Evolutionary conservation across 495 filamentous ascomycete species (phyloP).

Genomic region (Lepidopterella palustris): DNA sequence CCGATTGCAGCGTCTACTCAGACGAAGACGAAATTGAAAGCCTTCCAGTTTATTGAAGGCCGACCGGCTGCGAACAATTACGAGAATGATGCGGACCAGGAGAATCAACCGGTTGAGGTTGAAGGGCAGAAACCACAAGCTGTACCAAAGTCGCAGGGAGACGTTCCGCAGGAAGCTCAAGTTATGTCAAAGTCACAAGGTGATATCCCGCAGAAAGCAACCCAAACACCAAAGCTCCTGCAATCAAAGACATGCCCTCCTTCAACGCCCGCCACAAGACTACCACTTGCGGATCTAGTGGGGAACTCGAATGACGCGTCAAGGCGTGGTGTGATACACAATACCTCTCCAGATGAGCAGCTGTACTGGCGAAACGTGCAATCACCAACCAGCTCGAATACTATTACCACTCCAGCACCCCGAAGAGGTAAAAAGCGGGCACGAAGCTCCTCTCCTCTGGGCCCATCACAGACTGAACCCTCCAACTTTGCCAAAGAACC

Average conservation of each 20-base stretch:
- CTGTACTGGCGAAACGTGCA: conserved; percentile 61
- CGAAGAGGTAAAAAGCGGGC: conserved; percentile 60
- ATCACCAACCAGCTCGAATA: conserved; percentile 39
- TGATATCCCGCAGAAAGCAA: neutral
- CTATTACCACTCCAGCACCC: conserved; percentile 43
- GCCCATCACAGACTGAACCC: conserved; percentile 55
- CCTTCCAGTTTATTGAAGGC: conserved; percentile 47
- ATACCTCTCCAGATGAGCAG: conserved; percentile 62
- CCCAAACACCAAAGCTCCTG: conserved; percentile 33
- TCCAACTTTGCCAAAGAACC: conserved; percentile 41
- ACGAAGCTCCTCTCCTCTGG: conserved; percentile 72
- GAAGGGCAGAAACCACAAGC: neutral
- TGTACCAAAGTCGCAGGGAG: conserved; percentile 11
- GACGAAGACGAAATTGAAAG: conserved; percentile 53
- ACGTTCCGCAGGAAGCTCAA: neutral
- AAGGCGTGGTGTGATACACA: conserved; percentile 38
- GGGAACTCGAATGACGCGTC: conserved; percentile 57
- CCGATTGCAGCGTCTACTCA: conserved; percentile 45
- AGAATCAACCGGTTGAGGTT: conserved; percentile 17
- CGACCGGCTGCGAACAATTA: conserved; percentile 23
- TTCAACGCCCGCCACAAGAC: conserved; percentile 65
- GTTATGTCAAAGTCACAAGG: conserved; percentile 9
- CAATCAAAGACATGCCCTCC: conserved; percentile 31
- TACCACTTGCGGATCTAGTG: conserved; percentile 76
- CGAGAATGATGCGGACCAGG: conserved; percentile 31